A percentile compares a stretch with the other conserved stretches of the same genome.
Evolutionary conservation across 2,329 filamentous ascomycete genomes (phyloP).

Genomic region (Fusarium lyarnte): DNA sequence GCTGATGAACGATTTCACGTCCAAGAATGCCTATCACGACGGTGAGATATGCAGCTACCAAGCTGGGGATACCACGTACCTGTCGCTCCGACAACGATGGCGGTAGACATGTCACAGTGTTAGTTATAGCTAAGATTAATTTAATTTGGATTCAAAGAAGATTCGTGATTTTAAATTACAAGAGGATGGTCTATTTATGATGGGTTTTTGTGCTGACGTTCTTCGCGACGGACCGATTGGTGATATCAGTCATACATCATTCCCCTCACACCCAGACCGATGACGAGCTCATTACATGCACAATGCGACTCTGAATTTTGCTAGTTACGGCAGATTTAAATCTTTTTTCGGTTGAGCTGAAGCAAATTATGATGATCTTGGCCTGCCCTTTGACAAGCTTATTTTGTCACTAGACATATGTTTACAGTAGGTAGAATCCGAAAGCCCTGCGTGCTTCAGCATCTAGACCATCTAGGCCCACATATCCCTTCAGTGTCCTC

Average conservation of each 20-base stretch:
- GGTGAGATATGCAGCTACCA: background rate
- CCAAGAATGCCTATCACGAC: background rate
- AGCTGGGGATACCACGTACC: background rate
- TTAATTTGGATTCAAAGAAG: background rate
- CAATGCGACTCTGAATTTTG: background rate
- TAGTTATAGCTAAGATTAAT: background rate
- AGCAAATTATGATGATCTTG: background rate
- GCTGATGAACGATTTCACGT: background rate
- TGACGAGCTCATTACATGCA: background rate
- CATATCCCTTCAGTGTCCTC: background rate
- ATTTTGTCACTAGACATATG: no score
- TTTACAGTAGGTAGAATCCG: background rate
- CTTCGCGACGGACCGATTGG: rapidly evolving
- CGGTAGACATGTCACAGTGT: background rate
- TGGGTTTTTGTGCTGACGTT: background rate
- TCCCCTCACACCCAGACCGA: background rate
- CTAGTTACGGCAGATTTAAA: background rate
- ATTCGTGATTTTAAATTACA: no score
- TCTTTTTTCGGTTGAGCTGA: background rate
- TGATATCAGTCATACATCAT: background rate
- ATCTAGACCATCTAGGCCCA: background rate
- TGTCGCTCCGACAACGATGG: slow-evolving; percentile 12
- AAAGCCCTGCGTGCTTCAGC: background rate
- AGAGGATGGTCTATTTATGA: no score
- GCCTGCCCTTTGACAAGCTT: no score